Conservation (phyloP, 2,329 filamentous ascomycete genomes). For the Calonectria hawksworthii region DNA sequence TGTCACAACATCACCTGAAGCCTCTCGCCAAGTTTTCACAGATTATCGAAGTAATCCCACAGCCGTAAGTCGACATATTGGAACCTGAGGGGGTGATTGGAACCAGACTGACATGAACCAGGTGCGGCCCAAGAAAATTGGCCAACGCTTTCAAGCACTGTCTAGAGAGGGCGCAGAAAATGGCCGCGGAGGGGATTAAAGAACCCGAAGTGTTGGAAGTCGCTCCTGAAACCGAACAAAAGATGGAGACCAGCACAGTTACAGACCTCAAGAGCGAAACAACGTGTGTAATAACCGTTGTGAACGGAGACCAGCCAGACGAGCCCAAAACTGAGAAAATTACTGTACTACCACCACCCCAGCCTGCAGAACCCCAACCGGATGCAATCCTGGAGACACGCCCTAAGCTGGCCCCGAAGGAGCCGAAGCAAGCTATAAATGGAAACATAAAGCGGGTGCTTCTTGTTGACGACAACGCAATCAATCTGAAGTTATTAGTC, state of each 20-base stretch:
- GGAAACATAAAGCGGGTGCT: conserved; percentile 45
- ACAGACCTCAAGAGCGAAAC: not conserved
- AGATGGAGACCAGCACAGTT: not conserved
- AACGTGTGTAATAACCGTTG: not conserved
- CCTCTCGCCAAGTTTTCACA: conserved; percentile 40
- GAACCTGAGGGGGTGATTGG: accelerated
- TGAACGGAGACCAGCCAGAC: not conserved
- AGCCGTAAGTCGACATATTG: conserved; percentile 43
- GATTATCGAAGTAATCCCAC: conserved; percentile 49
- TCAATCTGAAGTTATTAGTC: conserved; percentile 58
- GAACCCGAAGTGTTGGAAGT: not conserved
- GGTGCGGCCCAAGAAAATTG: conserved; percentile 48
- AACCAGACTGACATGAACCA: conserved; percentile 1
- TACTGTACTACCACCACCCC: not conserved
- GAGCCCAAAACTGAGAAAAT: not conserved
- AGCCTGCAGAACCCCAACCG: conserved; percentile 8
- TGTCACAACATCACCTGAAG: conserved; percentile 40
- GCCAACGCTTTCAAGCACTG: conserved; percentile 47
- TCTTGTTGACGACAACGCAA: conserved; percentile 59
- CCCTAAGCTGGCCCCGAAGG: not conserved
- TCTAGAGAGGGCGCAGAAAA: conserved; percentile 23
- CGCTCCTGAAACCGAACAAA: not conserved
- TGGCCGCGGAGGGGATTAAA: not conserved
- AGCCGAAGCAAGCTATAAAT: not conserved
- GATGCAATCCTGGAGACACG: not conserved